These are phyloP conservation scores for Arthrobotrys sphaeroides DNA, from an alignment of 2,329 filamentous ascomycete species.

Conservation along the genomic window DNA sequence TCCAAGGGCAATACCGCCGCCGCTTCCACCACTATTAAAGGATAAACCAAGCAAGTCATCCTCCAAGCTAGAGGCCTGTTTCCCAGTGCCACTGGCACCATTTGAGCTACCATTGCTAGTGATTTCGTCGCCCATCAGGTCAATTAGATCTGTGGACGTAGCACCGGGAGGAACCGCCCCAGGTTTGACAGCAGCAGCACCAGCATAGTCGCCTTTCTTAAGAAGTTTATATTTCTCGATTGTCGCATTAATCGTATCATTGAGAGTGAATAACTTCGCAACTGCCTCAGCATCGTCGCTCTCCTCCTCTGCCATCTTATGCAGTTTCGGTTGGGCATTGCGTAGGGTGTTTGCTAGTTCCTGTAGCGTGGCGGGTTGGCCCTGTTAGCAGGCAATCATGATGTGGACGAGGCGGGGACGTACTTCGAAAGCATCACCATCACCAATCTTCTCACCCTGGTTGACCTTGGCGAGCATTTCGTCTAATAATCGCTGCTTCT, in stretches of 20 bases:
- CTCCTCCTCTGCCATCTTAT: constrained; percentile 99
- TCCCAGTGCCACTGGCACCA: constrained; percentile 61
- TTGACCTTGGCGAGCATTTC: constrained; percentile 88
- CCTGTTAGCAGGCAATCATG: constrained; percentile 59
- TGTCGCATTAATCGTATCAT: constrained; percentile 97
- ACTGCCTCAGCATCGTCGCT: constrained; percentile 97
- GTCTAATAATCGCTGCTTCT: constrained; percentile 90
- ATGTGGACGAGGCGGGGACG: constrained; percentile 62
- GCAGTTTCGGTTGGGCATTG: constrained; percentile 96
- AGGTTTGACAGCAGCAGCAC: constrained; percentile 80
- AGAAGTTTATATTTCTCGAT: constrained; percentile 94
- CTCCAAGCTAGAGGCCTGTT: constrained; percentile 75
- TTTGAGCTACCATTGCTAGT: constrained; percentile 67
- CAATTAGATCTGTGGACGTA: constrained; percentile 62
- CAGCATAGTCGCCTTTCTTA: constrained; percentile 90
- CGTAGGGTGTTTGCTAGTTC: constrained; percentile 89
- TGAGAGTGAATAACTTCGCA: constrained; percentile 93
- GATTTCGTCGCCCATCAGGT: constrained; percentile 85
- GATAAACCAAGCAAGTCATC: constrained; percentile 91
- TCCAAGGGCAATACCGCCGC: constrained; percentile 84
- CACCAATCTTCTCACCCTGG: constrained; percentile 78
- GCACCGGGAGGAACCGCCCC: constrained; percentile 73
- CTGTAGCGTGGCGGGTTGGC: constrained; percentile 61
- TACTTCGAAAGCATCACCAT: constrained; percentile 75
- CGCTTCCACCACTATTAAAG: constrained; percentile 73